phyloP scores from a whole-genome alignment of 768 basidiomycete genomes.

The Agaricus blazei region DNA sequence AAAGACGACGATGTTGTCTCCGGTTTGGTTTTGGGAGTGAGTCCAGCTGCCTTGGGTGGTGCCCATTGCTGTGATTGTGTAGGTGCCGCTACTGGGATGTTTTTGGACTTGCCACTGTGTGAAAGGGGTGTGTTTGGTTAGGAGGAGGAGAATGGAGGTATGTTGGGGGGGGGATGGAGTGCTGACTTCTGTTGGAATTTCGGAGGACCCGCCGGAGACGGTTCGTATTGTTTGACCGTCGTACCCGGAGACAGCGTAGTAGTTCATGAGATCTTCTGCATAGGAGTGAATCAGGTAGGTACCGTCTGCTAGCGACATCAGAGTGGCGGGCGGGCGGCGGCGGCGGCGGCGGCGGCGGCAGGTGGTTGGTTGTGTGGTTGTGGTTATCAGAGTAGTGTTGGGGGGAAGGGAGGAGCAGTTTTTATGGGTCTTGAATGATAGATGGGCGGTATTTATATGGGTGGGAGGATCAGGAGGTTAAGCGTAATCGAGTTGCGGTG shows the following conservation, averaged over 20 bases:
- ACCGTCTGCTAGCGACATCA: conserved; percentile 3
- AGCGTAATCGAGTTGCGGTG: neutral
- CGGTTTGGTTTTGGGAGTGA: neutral
- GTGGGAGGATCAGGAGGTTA: neutral
- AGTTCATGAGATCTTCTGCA: conserved; percentile 1
- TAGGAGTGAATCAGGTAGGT: conserved; percentile 5
- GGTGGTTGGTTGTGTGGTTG: neutral
- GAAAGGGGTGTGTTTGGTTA: neutral
- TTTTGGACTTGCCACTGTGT: conserved; percentile 5
- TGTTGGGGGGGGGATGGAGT: no score
- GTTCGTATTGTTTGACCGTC: neutral
- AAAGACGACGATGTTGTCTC: conserved; percentile 1
- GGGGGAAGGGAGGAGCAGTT: no score
- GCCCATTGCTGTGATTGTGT: conserved; percentile 2
- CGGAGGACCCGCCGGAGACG: neutral
- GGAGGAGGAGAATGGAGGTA: no score
- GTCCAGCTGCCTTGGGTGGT: neutral
- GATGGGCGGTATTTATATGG: neutral
- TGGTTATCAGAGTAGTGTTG: neutral
- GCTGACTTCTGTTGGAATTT: conserved; percentile 5
- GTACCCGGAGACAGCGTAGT: neutral
- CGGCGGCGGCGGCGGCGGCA: neutral
- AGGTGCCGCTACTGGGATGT: conserved; percentile 2
- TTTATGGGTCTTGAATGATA: no score
- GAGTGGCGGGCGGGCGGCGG: neutral